A percentile compares a stretch with the other conserved stretches of the same genome.
These are phyloP conservation scores for Haplosporangium sp. DNA, from an alignment of 371 early-diverging fungal genomes.

Conservation along the genomic window DNA sequence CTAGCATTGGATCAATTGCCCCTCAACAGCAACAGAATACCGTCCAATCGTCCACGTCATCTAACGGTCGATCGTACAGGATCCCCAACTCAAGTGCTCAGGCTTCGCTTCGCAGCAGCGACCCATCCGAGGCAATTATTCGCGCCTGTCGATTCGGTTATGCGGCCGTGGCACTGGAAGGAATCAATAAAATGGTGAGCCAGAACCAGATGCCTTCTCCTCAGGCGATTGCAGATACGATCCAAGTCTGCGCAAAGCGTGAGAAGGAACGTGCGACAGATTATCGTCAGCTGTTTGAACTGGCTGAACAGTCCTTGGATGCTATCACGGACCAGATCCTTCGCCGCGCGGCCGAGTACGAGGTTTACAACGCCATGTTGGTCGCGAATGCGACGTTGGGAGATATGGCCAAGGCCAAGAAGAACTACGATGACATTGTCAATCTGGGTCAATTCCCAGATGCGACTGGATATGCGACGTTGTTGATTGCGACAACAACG, in stretches of 20 bases:
- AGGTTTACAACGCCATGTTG: slow-evolving; percentile 64
- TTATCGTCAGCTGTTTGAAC: slow-evolving; percentile 30
- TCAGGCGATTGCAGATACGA: slow-evolving; percentile 48
- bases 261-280: slow-evolving; percentile 44
- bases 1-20: neutral
- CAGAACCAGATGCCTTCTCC: slow-evolving; percentile 41
- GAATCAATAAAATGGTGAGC: slow-evolving; percentile 35
- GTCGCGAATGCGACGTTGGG: slow-evolving; percentile 63
- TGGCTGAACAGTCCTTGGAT: slow-evolving; percentile 39
- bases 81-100: slow-evolving; percentile 14
- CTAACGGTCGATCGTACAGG: neutral
- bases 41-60: neutral
- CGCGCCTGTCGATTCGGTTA: slow-evolving; percentile 47
- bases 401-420: slow-evolving; percentile 57
- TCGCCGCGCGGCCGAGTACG: slow-evolving; percentile 43
- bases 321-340: slow-evolving; percentile 22
- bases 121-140: slow-evolving; percentile 41
- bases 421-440: slow-evolving; percentile 63
- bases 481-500: slow-evolving; percentile 57
- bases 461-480: slow-evolving; percentile 35
- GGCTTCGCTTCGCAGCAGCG: slow-evolving; percentile 25
- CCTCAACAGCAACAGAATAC: neutral
- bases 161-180: slow-evolving; percentile 42
- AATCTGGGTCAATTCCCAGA: slow-evolving; percentile 40
- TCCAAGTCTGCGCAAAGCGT: slow-evolving; percentile 49